Conservation (phyloP, 1,139 yeast species). For the Pneumocystis wakefieldiae region DNA sequence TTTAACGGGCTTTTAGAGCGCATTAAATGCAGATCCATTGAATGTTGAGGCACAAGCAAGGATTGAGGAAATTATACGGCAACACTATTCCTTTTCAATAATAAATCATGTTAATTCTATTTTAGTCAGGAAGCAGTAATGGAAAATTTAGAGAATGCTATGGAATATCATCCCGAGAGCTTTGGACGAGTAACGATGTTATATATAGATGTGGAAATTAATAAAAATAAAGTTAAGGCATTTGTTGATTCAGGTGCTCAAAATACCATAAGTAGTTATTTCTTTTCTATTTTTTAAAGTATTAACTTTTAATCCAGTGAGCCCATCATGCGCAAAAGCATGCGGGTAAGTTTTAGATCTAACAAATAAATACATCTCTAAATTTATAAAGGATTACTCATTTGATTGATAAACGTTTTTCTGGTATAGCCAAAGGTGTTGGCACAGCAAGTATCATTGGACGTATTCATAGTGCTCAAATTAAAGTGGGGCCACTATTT, state of each 20-base stretch:
- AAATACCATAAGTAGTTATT: slow-evolving; percentile 42
- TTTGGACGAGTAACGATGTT: slow-evolving; percentile 75
- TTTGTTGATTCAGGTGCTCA: slow-evolving; percentile 97
- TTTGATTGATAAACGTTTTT: slow-evolving; percentile 65
- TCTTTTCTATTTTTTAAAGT: background rate
- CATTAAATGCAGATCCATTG: slow-evolving; percentile 50
- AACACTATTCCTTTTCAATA: slow-evolving; percentile 18
- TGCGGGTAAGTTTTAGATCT: slow-evolving; percentile 31
- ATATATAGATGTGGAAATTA: slow-evolving; percentile 60
- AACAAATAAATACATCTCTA: background rate
- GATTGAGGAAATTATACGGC: slow-evolving; percentile 54
- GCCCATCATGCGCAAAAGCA: slow-evolving; percentile 58
- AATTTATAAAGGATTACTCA: slow-evolving; percentile 31
- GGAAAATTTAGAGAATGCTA: slow-evolving; percentile 63
- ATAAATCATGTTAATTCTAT: background rate
- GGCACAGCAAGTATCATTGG: slow-evolving; percentile 73
- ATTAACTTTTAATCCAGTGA: slow-evolving; percentile 21
- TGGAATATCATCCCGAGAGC: slow-evolving; percentile 77
- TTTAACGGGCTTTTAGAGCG: slow-evolving; percentile 15
- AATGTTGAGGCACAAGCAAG: slow-evolving; percentile 55
- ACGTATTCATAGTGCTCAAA: slow-evolving; percentile 75
- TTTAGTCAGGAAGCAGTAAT: slow-evolving; percentile 41
- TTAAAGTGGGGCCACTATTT: slow-evolving; percentile 52
- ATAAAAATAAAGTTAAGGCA: slow-evolving; percentile 71
- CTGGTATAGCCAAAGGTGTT: slow-evolving; percentile 79